Evolutionary conservation across 352 stramenopile genomes (phyloP).

Genomic region (Globisporangium yorkense): DNA sequence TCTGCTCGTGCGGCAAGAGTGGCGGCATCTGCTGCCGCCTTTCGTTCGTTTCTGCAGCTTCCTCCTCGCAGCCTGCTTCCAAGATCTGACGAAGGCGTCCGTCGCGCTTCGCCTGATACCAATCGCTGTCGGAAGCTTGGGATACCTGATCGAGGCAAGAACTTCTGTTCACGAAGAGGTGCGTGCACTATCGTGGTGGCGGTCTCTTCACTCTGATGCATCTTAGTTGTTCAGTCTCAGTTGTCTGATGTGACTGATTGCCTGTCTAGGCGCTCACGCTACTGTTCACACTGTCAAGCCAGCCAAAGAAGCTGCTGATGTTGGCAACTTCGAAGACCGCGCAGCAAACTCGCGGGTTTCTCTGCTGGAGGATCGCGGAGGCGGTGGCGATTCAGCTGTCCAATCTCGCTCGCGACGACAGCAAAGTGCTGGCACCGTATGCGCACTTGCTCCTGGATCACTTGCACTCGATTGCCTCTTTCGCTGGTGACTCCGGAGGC

Average conservation of each 20-base stretch:
- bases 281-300: slow-evolving; percentile 61
- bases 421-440: slow-evolving; percentile 37
- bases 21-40: slow-evolving; percentile 30
- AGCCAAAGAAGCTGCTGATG: slow-evolving; percentile 54
- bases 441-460: slow-evolving; percentile 77
- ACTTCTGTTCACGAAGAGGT: slow-evolving; percentile 61
- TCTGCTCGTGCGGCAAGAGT: slow-evolving; percentile 37
- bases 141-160: slow-evolving; percentile 27
- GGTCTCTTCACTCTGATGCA: background rate
- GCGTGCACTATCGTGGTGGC: background rate
- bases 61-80: slow-evolving; percentile 42
- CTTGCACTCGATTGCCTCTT: slow-evolving; percentile 56
- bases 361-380: slow-evolving; percentile 66
- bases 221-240: background rate
- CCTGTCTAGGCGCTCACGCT: slow-evolving; percentile 48
- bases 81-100: slow-evolving; percentile 18
- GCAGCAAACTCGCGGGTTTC: slow-evolving; percentile 22
- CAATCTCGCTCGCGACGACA: slow-evolving; percentile 31
- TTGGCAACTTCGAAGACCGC: slow-evolving; percentile 28
- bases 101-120: slow-evolving; percentile 35
- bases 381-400: slow-evolving; percentile 42
- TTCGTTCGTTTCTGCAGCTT: slow-evolving; percentile 55
- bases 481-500: slow-evolving; percentile 17
- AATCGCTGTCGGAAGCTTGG: slow-evolving; percentile 31
- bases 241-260: background rate